Base-by-base conservation (phyloP, 2,329 filamentous ascomycete genomes). In the Penicillium sp. region DNA sequence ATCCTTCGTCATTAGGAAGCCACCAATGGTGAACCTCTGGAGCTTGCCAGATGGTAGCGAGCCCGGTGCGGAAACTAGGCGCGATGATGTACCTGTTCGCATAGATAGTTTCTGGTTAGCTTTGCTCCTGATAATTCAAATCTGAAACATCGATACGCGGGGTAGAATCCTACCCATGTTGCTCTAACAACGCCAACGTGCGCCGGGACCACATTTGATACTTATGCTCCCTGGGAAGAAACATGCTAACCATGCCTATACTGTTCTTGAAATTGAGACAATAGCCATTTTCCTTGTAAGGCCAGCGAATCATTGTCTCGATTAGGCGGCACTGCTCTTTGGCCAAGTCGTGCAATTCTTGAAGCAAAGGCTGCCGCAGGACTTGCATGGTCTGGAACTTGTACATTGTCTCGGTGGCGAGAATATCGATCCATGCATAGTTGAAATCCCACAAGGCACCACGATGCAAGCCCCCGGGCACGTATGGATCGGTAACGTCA, bases 1-100 rank as follows among this genome's bases (percentile, higher is more conserved):
- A 89, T 1, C 84, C 85, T 75, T 93, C 88, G 59, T 90, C 84
- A 70, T 94, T 83, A 2, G 91, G 90, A 3, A 97, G 82, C 94
- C 94, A 99, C 90, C 91, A 97, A 55, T 87, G 81, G 42, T 84
- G 84, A 50, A 91, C 85, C 19, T 87, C 85, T 14, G 84, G 82
- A 41, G 90, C 83, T 57, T 83, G 79, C 80, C 94, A 96, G 25
- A 90, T 73, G 44, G 88, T 82, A 31, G 89, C 85, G 82, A 97
- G 88, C 61, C 87, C 87, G 31, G 77, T 80, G 55, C 93, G 88
- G 65, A 93, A 86, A 12, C 84, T 84, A 30, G 84, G 78, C 1
- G 92, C 88, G 63, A 90, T 92, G 25, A 96, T 88, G 70, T 95
- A 96, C 37, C 93, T 97, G 59, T 54, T 50, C 42, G n/a, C 30